Percentiles rank a stretch among this genome's conserved stretches.
phyloP scores from a whole-genome alignment of 805 yeast genomes.

The Jamesozyma lodderae region DNA sequence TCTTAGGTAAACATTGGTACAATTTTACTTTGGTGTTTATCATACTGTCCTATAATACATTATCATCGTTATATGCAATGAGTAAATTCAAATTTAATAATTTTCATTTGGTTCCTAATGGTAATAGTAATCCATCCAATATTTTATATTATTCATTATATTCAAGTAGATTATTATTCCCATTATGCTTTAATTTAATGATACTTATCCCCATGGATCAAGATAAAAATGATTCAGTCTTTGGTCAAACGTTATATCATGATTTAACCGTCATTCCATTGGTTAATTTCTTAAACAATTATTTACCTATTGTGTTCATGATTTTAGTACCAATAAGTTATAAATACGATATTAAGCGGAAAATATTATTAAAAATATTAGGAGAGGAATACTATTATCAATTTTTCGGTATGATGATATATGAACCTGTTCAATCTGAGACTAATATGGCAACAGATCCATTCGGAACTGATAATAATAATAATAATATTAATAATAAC shows the following conservation, averaged over 20 bases:
- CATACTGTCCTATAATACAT: slow-evolving; percentile 22
- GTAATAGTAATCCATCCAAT: slow-evolving; percentile 28
- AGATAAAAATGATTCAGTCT: slow-evolving; percentile 11
- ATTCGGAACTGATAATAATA: background rate
- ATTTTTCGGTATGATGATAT: slow-evolving; percentile 27
- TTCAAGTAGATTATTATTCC: slow-evolving; percentile 28
- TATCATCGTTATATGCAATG: slow-evolving; percentile 27
- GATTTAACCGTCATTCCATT: slow-evolving; percentile 25
- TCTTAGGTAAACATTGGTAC: slow-evolving; percentile 14
- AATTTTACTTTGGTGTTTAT: slow-evolving; percentile 17
- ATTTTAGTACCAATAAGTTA: slow-evolving; percentile 19
- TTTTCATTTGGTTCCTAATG: slow-evolving; percentile 28
- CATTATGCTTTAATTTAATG: slow-evolving; percentile 29
- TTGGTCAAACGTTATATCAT: slow-evolving; percentile 20
- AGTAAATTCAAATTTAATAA: slow-evolving; percentile 26
- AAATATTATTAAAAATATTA: slow-evolving; percentile 20
- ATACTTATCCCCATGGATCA: slow-evolving; percentile 15
- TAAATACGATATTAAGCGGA: slow-evolving; percentile 24
- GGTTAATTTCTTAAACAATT: slow-evolving; percentile 20
- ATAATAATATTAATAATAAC: background rate
- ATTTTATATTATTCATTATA: slow-evolving; percentile 27
- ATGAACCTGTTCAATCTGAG: slow-evolving; percentile 16
- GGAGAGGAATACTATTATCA: slow-evolving; percentile 30
- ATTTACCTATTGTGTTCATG: slow-evolving; percentile 23
- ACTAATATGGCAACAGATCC: slow-evolving; percentile 1